Base-by-base conservation (phyloP, 208 protist genomes). In the Angomonas ambiguus region DNA sequence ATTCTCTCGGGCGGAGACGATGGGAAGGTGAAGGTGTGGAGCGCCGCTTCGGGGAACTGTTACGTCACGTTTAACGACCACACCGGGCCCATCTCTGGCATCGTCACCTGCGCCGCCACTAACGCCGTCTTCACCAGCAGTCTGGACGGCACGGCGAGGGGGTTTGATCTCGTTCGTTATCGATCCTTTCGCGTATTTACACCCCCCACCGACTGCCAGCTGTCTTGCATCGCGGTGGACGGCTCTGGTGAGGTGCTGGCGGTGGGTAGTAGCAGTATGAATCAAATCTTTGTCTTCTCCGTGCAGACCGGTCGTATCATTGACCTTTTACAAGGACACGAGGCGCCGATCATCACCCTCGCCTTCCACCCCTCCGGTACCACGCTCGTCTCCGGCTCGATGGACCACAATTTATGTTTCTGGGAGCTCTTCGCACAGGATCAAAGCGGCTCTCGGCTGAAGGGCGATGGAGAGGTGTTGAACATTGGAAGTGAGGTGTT, bases 21-120 rank as follows among this genome's bases (percentile, higher is more conserved):
- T 65, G 92, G 92, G 42, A 97, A 96, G 71, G 85, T 98, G 32
- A 98, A 98, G 76, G 87, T 97, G 31, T 98, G 94, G 94, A 96
- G 93, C 62, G 79, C 79, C 8, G 65, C 77, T 49, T 89, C 85
- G 0, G 94, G 94, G 16, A 88, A 96, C 76, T 98, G 92, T 77
- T 91, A 94, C 57, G 91, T 92, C n/a, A 98, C 91, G 65, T 97
- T 98, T 66, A 91, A 82, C 11, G 94, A 97, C 42, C 91, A 97
- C 73, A 80, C 83, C 22, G 92, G 73, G 10, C 82, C 85, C 32
- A 82, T 95, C 66, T 95, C 90, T 4, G 88, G 88, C 57, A 87
- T 94, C 71, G 77, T 80, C 64, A 87, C 80, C 18, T 89, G 88
- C 72, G 72, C 82, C 20, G 69, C 82, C 64, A 94, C 88, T 2